These are phyloP conservation scores for Citrus reticulata DNA, from an alignment of 345 rosid species.

Conservation along the genomic window DNA sequence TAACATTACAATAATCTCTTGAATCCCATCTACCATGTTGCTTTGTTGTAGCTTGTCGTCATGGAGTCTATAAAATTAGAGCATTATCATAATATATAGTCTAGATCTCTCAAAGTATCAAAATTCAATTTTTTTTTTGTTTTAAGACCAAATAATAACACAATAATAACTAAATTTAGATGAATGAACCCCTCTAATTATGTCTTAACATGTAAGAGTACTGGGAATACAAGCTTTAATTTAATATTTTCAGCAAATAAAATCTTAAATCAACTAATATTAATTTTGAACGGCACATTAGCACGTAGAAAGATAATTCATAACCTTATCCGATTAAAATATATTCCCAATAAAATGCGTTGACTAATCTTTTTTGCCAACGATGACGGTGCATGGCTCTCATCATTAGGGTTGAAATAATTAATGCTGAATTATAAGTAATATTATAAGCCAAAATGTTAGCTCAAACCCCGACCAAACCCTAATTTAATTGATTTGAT, in stretches of 20 bases:
- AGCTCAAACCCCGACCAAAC: background rate
- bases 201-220: background rate
- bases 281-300: background rate
- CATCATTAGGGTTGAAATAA: background rate
- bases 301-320: background rate
- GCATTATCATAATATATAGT: background rate
- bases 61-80: background rate
- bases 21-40: background rate
- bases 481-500: background rate
- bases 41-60: background rate
- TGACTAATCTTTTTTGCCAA: constrained; percentile 12
- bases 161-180: background rate
- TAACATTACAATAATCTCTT: background rate
- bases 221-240: no score
- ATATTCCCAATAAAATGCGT: background rate
- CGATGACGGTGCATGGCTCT: background rate
- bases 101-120: background rate
- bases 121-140: no score
- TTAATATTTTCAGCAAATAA: background rate
- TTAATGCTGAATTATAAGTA: constrained; percentile 2
- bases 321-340: background rate
- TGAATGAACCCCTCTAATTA: no score
- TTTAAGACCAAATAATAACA: background rate
- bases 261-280: background rate
- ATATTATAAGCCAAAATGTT: constrained; percentile 8